Percentiles rank a stretch among this genome's conserved stretches.
Conservation (phyloP, 2,329 filamentous ascomycete genomes). For the Aspergillus quadricinctus region DNA sequence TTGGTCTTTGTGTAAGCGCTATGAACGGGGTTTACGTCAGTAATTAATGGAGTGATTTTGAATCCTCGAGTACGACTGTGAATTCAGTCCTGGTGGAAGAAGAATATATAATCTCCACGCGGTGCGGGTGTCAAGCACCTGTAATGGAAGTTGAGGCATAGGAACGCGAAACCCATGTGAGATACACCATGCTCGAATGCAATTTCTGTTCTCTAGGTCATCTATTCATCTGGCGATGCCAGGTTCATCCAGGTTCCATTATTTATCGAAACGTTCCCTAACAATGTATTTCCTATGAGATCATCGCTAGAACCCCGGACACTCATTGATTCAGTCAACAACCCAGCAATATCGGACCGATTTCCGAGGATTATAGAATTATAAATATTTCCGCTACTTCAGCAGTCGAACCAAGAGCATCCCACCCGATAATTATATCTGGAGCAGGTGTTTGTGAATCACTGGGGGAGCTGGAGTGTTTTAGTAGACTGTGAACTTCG, state of each 20-base stretch:
- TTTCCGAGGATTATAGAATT: background rate
- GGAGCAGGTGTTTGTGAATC: background rate
- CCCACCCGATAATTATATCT: background rate
- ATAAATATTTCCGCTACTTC: background rate
- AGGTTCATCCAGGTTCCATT: background rate
- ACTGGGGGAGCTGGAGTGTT: background rate
- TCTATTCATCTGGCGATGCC: background rate
- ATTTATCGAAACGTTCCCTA: background rate
- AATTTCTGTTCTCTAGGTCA: background rate
- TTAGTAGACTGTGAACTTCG: slow-evolving; percentile 7
- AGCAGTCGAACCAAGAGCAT: background rate
- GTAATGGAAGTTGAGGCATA: background rate
- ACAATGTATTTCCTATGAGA: background rate
- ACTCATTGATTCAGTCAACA: background rate
- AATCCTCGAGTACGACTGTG: background rate
- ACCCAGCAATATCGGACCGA: background rate
- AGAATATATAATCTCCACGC: background rate
- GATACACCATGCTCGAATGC: background rate
- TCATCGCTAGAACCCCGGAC: background rate
- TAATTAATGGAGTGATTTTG: background rate
- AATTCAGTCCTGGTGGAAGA: background rate
- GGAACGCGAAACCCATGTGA: background rate
- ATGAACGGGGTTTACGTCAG: background rate
- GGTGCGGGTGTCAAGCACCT: background rate
- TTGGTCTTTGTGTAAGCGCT: background rate